Base-by-base conservation (phyloP, 2,329 filamentous ascomycete species). In the Amylocarpus encephaloides region DNA sequence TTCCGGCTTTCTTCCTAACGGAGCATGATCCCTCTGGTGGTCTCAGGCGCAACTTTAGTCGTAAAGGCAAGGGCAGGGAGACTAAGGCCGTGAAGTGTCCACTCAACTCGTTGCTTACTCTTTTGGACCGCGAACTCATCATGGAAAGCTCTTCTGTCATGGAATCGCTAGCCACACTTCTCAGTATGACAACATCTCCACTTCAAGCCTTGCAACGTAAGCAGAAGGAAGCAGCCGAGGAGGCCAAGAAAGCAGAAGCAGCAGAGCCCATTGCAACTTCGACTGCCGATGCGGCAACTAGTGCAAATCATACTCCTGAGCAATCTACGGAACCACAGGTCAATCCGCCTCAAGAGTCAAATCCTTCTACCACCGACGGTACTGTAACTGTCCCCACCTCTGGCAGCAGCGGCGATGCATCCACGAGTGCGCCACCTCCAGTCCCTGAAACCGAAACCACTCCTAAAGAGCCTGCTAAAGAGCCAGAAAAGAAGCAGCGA, bases 141-240 rank as follows among this genome's bases (percentile, higher is more conserved):
- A 95, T 95, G 71, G 93, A 98, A 70, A 98, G 90, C 69, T 91
- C 92, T n/a, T 78, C 84, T 6, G 92, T 95, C 50, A 97, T 98
- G 91, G 92, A 95, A 61, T 85, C 90, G 55, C 77, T 98, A 22
- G 93, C 93, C 2, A 83, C 85, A 56, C 73, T 98, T 29, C 77
- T 98, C 22, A 92, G 89, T 66, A 85, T 86, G 57, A 89, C 97
- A 49, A 98, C 93, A 0, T 77, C 86, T 50, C 93, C 93, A 10
- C 76, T 98, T 22, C 87, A 88, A 55, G 81, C 85, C 30, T 73
- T 95, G 19, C 82, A 95, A 59, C 87, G 88, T 51, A 88, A 89
- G 54, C 87, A 91, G 56, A 91, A 87, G 64, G 88, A 92, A 61
- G 76, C 78, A 43, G 74, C 74, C 10, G 78, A 86, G 68, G 68